Percentiles rank a stretch among this genome's conserved stretches.
Evolutionary conservation across 257 asterid genomes (phyloP).

Genomic region (Solanum ossicruentum): DNA sequence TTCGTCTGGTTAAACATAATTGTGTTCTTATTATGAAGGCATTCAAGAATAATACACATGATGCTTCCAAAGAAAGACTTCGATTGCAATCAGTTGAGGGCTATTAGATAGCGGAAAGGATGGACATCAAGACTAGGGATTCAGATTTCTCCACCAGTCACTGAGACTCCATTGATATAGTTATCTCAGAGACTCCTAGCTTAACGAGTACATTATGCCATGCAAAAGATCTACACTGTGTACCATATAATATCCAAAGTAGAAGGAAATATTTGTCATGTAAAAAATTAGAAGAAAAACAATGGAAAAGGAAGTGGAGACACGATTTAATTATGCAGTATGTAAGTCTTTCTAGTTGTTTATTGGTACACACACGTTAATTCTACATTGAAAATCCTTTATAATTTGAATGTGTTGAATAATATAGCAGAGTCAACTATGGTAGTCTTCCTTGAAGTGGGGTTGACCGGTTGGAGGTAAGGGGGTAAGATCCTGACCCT

Average conservation of each 20-base stretch:
- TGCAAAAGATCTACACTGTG: background rate
- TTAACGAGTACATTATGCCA: background rate
- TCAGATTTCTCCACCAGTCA: constrained; percentile 40
- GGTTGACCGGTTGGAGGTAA: background rate
- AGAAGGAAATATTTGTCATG: background rate
- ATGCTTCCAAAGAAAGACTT: constrained; percentile 81
- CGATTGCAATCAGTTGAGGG: constrained; percentile 78
- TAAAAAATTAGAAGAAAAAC: background rate
- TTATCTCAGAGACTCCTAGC: background rate
- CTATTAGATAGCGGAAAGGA: constrained; percentile 67
- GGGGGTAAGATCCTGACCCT: background rate
- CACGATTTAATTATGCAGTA: background rate
- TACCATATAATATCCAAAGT: background rate
- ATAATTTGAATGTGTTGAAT: background rate
- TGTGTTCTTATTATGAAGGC: constrained; percentile 22
- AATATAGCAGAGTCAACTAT: background rate
- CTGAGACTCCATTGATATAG: constrained; percentile 12
- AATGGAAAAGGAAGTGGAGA: background rate
- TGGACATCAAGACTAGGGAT: constrained; percentile 81
- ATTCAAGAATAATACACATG: constrained; percentile 31
- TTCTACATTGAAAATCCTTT: background rate
- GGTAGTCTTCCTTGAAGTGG: background rate
- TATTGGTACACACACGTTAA: background rate
- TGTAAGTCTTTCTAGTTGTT: background rate
- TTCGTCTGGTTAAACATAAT: background rate